Base-by-base conservation (phyloP, 148 eudicot genomes). In the Persicaria maculosa region DNA sequence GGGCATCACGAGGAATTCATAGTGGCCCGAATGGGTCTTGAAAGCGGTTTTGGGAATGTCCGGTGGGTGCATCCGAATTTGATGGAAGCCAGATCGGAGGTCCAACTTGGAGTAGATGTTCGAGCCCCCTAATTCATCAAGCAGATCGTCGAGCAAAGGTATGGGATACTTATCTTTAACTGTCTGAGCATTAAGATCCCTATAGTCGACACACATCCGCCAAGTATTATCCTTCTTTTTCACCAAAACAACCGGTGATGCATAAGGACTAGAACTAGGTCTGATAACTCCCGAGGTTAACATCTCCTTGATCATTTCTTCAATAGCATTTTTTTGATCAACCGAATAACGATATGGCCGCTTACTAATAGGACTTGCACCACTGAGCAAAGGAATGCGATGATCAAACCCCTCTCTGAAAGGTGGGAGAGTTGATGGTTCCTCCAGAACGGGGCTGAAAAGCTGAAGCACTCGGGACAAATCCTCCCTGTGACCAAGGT, bases 61-160 rank as follows among this genome's bases (percentile, higher is more conserved):
- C 2, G 40, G 40, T 1, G 40, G 40, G 40, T 31, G 2, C 40
- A 31, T 31, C 1, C 40, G 40, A 31, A 31, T 31, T 3, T 31
- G 40, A 31, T 31, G 40, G 2, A 31, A 31, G 1, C 40, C 40
- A 31, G 40, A 31, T 3, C 40, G 40, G 3, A 77, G 22, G 5
- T 77, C 75, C 1, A 77, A 43, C 14, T 77, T 77, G 8, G 75
- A 25, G 17, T 45, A 77, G 14, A 31, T 17, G 0, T 6, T n/a
- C 3, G 79, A 47, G 5, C 79, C 75, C 4, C 65, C 31, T 1
- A 77, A 12, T 6, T 77, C 79, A 59, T 77, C 70, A 3, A 71
- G 36, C 36, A 71, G 7, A 17, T 77, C 45, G 40, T 47, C 77
- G 1, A 75, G 7, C 11, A 47, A n/a, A 0, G 71, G 71, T 3